Conservation (phyloP, 805 yeast species). For the Lachancea nothofagi region DNA sequence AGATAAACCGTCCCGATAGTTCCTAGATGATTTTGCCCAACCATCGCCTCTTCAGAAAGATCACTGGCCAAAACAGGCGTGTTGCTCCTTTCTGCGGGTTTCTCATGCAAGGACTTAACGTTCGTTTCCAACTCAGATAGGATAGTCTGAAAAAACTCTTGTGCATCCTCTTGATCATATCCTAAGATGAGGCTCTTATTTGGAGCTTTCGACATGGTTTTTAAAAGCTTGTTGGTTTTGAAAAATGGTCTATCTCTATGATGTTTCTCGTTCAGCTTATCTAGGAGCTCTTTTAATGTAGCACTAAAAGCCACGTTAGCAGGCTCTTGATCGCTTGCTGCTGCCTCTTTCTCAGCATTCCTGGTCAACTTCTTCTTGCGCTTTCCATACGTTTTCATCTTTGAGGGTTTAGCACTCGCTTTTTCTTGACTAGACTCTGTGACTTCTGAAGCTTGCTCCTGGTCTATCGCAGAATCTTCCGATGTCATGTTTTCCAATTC, state of each 20-base stretch:
- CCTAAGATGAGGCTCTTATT: conserved; percentile 73
- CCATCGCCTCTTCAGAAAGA: conserved; percentile 35
- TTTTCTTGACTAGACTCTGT: conserved; percentile 18
- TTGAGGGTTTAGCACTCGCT: conserved; percentile 11
- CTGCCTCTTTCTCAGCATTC: conserved; percentile 8
- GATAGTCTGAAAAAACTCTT: conserved; percentile 84
- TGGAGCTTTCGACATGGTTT: conserved; percentile 72
- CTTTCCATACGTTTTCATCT: conserved; percentile 18
- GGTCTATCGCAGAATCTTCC: conserved; percentile 13
- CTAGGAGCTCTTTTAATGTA: conserved; percentile 47
- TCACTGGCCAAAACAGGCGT: conserved; percentile 25
- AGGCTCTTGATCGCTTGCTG: conserved; percentile 14
- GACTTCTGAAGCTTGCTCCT: conserved; percentile 13
- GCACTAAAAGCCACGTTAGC: conserved; percentile 43
- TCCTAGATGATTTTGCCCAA: conserved; percentile 45
- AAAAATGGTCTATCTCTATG: conserved; percentile 52
- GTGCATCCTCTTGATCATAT: conserved; percentile 94
- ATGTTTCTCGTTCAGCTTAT: conserved; percentile 49
- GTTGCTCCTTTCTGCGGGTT: conserved; percentile 22
- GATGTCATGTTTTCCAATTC: conserved; percentile 7
- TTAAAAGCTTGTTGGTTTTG: conserved; percentile 54
- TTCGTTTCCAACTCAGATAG: conserved; percentile 57
- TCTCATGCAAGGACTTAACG: conserved; percentile 23
- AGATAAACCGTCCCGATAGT: conserved; percentile 59
- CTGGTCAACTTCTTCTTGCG: conserved; percentile 16